These are phyloP conservation scores for Chalaropsis thielavioides DNA, from an alignment of 2,329 filamentous ascomycete species.

Conservation along the genomic window DNA sequence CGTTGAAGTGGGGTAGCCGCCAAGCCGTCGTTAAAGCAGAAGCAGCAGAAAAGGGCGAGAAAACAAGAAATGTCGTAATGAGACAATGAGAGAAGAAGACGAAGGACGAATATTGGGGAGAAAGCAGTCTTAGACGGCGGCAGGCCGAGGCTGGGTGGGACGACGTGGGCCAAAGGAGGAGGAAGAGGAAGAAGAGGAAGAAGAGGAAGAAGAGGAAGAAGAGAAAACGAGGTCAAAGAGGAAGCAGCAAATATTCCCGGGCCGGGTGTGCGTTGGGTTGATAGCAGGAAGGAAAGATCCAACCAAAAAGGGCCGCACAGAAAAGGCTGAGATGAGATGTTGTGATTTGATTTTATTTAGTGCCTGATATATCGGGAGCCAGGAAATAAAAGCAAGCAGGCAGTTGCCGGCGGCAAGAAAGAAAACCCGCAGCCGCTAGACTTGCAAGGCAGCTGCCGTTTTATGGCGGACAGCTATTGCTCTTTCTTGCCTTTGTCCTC, in stretches of 20 bases:
- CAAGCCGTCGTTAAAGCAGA: background rate
- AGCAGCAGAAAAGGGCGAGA: background rate
- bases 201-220: background rate
- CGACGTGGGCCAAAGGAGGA: background rate
- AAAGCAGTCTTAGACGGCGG: background rate
- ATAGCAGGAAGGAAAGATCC: background rate
- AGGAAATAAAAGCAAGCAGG: background rate
- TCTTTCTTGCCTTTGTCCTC: too few relatives aligned
- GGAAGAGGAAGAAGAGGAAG: background rate
- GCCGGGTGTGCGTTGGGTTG: background rate
- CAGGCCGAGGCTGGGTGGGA: background rate
- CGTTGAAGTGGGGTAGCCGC: background rate
- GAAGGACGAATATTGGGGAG: too few relatives aligned
- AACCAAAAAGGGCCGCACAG: background rate
- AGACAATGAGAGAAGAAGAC: background rate
- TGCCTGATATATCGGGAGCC: background rate
- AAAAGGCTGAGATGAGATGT: background rate
- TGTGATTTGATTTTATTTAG: background rate
- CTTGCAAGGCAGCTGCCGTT: too few relatives aligned
- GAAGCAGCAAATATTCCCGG: background rate
- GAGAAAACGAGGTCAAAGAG: background rate
- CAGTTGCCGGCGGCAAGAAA: background rate
- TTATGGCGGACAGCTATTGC: too few relatives aligned
- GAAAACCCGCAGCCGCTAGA: too few relatives aligned
- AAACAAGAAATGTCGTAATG: background rate